Percentiles rank a stretch among this genome's conserved stretches.
These are phyloP conservation scores for Orbilia quercus DNA, from an alignment of 2,329 filamentous ascomycete genomes.

Conservation along the genomic window DNA sequence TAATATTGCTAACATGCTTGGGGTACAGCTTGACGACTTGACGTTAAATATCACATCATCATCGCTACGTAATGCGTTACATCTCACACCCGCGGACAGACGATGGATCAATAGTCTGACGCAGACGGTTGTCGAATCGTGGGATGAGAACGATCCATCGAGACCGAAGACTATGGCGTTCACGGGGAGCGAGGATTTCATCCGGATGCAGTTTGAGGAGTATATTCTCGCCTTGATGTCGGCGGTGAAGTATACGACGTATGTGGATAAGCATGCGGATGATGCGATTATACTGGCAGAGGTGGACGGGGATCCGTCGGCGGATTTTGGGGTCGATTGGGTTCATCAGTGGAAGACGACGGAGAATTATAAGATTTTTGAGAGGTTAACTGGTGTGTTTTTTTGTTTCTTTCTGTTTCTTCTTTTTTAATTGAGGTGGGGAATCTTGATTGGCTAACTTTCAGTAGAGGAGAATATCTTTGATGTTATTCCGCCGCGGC, in stretches of 20 bases:
- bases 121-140: constrained; percentile 92
- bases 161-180: constrained; percentile 95
- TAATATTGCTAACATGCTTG: constrained; percentile 22
- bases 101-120: constrained; percentile 97
- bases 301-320: constrained; percentile 80
- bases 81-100: constrained; percentile 85
- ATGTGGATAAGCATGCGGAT: constrained; percentile 68
- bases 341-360: constrained; percentile 87
- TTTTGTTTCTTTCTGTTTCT: not conserved
- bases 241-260: constrained; percentile 87
- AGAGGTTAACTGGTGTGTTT: constrained; percentile 65
- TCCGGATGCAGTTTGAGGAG: constrained; percentile 95
- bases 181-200: constrained; percentile 95
- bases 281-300: constrained; percentile 71
- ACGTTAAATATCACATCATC: constrained; percentile 84
- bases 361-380: constrained; percentile 91
- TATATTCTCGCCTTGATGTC: constrained; percentile 91
- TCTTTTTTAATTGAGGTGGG: too few species aligned
- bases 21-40: constrained; percentile 78
- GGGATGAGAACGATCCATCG: constrained; percentile 90
- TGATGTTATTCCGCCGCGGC: constrained; percentile 90
- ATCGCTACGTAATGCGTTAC: constrained; percentile 78
- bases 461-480: constrained; percentile 81
- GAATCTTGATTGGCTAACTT: too few species aligned
- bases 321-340: constrained; percentile 86